phyloP scores from a whole-genome alignment of 2,329 filamentous ascomycete genomes.

The Falciphora oryzae region DNA sequence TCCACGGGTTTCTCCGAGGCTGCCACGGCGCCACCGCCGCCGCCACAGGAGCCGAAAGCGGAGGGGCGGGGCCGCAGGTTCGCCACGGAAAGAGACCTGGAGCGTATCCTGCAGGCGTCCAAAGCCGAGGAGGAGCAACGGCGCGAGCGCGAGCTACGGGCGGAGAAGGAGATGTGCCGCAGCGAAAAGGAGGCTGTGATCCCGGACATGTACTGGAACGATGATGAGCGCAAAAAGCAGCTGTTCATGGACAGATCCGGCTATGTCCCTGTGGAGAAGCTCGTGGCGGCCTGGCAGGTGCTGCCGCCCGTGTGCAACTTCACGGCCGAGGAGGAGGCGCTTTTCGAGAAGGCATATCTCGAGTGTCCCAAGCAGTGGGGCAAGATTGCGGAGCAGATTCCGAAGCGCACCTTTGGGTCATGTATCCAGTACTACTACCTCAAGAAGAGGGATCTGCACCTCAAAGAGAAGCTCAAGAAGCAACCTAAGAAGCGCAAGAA shows the following conservation, averaged over 20 bases:
- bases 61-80: conserved; percentile 55
- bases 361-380: conserved; percentile 80
- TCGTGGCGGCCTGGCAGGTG: conserved; percentile 66
- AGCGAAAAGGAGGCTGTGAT: conserved; percentile 72
- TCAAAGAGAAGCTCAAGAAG: conserved; percentile 69
- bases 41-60: conserved; percentile 47
- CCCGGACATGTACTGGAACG: conserved; percentile 62
- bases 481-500: conserved; percentile 55
- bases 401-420: conserved; percentile 65
- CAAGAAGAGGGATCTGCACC: conserved; percentile 67
- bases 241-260: conserved; percentile 63
- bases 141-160: conserved; percentile 58
- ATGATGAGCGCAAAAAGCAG: conserved; percentile 51
- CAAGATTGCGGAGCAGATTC: conserved; percentile 63
- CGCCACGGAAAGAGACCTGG: conserved; percentile 67
- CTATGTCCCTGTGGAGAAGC: conserved; percentile 56
- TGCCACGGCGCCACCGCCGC: conserved; percentile 26
- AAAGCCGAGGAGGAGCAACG: conserved; percentile 65
- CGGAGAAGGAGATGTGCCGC: conserved; percentile 63
- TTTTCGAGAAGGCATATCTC: conserved; percentile 69
- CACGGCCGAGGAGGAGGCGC: conserved; percentile 60
- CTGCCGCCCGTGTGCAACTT: conserved; percentile 71
- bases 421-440: conserved; percentile 86
- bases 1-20: conserved; percentile 31
- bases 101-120: conserved; percentile 66